Percentiles rank a stretch among this genome's conserved stretches.
phyloP scores from a whole-genome alignment of 352 stramenopile genomes.

The Globisporangium lucens region DNA sequence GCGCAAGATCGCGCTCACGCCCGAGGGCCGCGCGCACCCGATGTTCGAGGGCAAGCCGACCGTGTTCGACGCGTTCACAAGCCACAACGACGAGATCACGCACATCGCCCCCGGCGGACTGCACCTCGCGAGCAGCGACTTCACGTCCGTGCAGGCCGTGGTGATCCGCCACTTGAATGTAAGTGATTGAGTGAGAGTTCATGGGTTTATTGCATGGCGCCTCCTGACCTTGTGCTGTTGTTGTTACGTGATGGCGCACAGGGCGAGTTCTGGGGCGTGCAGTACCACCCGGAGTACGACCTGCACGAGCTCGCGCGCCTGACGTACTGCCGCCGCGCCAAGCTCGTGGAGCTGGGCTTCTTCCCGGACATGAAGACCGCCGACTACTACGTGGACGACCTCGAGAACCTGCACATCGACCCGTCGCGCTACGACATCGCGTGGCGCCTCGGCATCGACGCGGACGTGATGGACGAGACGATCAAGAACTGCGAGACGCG shows the following conservation, averaged over 20 bases:
- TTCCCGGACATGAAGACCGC: slow-evolving; percentile 69
- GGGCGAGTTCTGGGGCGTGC: slow-evolving; percentile 82
- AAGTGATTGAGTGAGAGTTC: neutral
- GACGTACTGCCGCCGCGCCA: slow-evolving; percentile 64
- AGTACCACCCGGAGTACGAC: slow-evolving; percentile 86
- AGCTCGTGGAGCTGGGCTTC: slow-evolving; percentile 67
- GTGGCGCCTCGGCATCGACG: slow-evolving; percentile 72
- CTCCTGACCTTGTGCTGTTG: slow-evolving; percentile 2
- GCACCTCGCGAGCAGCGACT: slow-evolving; percentile 55
- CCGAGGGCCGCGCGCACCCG: slow-evolving; percentile 68
- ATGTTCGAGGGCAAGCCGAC: slow-evolving; percentile 82
- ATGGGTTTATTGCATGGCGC: neutral
- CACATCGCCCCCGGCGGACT: slow-evolving; percentile 65
- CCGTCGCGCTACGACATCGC: slow-evolving; percentile 73
- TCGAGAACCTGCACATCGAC: slow-evolving; percentile 72
- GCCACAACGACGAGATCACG: slow-evolving; percentile 82
- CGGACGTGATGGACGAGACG: slow-evolving; percentile 79
- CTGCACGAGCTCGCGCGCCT: slow-evolving; percentile 75
- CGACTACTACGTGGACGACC: slow-evolving; percentile 68
- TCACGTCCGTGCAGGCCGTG: slow-evolving; percentile 70
- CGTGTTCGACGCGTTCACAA: slow-evolving; percentile 81
- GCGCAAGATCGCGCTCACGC: slow-evolving; percentile 73
- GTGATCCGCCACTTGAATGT: slow-evolving; percentile 68
- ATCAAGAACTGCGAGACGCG: slow-evolving; percentile 72
- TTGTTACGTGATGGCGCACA: slow-evolving; percentile 22